Percentiles rank a stretch among this genome's conserved stretches.
Conservation (phyloP, 2,329 filamentous ascomycete species). For the Coniochaeta hoffmannii region DNA sequence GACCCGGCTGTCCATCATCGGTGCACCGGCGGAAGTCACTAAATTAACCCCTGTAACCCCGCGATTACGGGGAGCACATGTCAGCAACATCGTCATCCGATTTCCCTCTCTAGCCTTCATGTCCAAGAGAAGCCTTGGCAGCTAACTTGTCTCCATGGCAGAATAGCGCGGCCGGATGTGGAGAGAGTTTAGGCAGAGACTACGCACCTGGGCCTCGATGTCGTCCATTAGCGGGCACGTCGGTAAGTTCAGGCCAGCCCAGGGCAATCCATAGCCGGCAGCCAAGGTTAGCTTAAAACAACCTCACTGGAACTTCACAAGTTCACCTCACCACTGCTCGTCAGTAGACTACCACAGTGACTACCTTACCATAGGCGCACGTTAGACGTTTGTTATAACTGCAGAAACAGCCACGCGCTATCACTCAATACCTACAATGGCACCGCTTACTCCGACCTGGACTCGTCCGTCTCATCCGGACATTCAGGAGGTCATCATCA, state of each 20-base stretch:
- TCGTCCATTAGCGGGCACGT: no score
- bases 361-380: no score
- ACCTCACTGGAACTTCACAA: no score
- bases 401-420: no score
- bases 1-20: not conserved
- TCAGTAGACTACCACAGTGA: no score
- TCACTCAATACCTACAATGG: not conserved
- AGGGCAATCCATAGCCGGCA: not conserved
- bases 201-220: no score
- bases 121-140: not conserved
- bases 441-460: slow-evolving; percentile 51
- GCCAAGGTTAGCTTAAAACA: not conserved
- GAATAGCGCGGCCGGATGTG: not conserved
- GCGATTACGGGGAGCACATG: not conserved
- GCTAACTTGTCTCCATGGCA: not conserved
- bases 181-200: not conserved
- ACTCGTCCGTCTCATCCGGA: slow-evolving; percentile 51
- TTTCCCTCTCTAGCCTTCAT: not conserved
- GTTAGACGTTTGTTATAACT: no score
- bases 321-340: no score
- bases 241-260: no score
- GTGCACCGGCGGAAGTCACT: not conserved
- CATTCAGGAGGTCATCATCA: slow-evolving; percentile 49
- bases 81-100: not conserved
- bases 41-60: not conserved